A percentile compares a stretch with the other conserved stretches of the same genome.
These are phyloP conservation scores for Colletotrichum tabaci DNA, from an alignment of 2,329 filamentous ascomycete genomes.

Conservation along the genomic window DNA sequence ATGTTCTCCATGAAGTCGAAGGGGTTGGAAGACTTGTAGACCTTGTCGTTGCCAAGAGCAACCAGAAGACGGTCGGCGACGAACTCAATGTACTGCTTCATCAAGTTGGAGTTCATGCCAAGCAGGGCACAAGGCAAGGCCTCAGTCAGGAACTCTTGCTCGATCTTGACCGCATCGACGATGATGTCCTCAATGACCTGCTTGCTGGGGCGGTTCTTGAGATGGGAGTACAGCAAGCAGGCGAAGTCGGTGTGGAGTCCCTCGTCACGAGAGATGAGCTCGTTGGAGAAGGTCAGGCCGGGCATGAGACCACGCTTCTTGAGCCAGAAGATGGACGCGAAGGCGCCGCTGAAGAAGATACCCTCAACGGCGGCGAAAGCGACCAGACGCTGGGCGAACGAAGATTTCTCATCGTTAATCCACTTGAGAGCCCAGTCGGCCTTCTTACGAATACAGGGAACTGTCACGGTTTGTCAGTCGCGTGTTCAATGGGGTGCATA, in stretches of 20 bases:
- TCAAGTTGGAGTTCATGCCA: conserved; percentile 96
- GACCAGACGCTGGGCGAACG: conserved; percentile 94
- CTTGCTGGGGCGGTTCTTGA: conserved; percentile 91
- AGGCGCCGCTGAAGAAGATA: conserved; percentile 99
- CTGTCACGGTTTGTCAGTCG: conserved; percentile 56
- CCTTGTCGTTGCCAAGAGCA: conserved; percentile 93
- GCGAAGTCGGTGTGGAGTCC: conserved; percentile 99
- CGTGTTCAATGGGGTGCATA: conserved; percentile 68
- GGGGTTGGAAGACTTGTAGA: conserved; percentile 93
- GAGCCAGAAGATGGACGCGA: conserved; percentile 99
- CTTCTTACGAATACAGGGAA: conserved; percentile 98
- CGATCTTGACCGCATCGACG: conserved; percentile 91
- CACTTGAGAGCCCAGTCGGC: conserved; percentile 97
- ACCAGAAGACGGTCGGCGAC: conserved; percentile 96
- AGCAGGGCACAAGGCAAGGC: conserved; percentile 93
- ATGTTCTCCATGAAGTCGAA: conserved; percentile 99
- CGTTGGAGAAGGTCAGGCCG: conserved; percentile 98
- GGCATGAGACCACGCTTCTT: conserved; percentile 99
- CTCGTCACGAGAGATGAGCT: conserved; percentile 99
- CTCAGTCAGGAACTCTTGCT: conserved; percentile 98
- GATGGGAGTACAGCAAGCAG: conserved; percentile 96
- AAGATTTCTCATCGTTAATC: conserved; percentile 94
- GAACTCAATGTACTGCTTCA: conserved; percentile 99
- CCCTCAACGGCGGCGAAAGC: conserved; percentile 98
- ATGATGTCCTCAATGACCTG: conserved; percentile 89